Base-by-base conservation (phyloP, 345 rosid species). In the Populus euphratica region DNA sequence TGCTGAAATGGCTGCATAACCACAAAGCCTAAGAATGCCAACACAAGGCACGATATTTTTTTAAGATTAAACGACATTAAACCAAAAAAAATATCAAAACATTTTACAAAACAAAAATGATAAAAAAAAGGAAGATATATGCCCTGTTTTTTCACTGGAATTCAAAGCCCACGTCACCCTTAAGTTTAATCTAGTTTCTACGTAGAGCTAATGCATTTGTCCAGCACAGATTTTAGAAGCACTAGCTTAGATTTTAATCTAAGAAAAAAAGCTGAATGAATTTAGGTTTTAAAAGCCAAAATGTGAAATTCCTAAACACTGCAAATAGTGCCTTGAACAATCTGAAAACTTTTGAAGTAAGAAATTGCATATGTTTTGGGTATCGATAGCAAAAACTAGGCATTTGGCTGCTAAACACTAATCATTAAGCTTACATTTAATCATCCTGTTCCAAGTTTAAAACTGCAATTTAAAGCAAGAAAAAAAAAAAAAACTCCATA, bases 1-100 rank as follows among this genome's bases (percentile, higher is more conserved):
- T 47, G 91, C 94, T 86, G 88, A 80, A 81, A 91, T 86, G 52
- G 92, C 94, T 95, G 96, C 96, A 91, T 82, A 86, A 91, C 80
- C 92, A 90, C 86, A 90, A 86, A 90, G 82, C 90, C 94, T 88
- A 79, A 91, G 92, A 86, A 90, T 80, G 80, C 84, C 84, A 87
- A 87, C 84, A 87, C 84, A 87, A 92, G 93, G 87, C 79, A 73
- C 77, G 80, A 81, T 83, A 87, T 78, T 66, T 73, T 72, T 81
- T 79, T 75, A 62, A 44, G 39, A 41, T 59, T 12, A 78, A 36
- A 65, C 70, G 74, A 74, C 4, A 74, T 14, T 33, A 67, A 25
- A 16, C 41, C 12, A 12, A 62, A 31, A 31, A 25, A 64, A 56
- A 35, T 8, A 20, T 7, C 4, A 13, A 21, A n/a, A 41, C 36